phyloP scores from a whole-genome alignment of 164 flowering plant species.

The Stephania cephalantha region DNA sequence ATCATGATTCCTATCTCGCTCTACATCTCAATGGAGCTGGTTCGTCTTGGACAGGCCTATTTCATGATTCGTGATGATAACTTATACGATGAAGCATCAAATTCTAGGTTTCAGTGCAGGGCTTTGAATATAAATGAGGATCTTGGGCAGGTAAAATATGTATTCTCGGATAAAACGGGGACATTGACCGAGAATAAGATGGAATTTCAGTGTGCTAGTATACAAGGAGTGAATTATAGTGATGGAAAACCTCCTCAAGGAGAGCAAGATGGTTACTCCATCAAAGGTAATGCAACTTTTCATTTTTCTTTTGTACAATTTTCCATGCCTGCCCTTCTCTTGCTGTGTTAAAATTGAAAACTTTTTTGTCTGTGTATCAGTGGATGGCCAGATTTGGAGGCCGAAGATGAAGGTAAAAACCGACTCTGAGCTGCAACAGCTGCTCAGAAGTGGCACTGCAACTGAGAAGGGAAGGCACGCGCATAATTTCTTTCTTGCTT shows the following conservation, averaged over 20 bases:
- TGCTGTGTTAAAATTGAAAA: background rate
- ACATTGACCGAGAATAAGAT: constrained; percentile 98
- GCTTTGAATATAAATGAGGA: constrained; percentile 98
- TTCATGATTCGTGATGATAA: constrained; percentile 74
- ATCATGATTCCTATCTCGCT: constrained; percentile 95
- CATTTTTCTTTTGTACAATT: background rate
- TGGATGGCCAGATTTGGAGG: constrained; percentile 50
- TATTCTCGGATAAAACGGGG: constrained; percentile 97
- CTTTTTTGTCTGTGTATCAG: constrained; percentile 28
- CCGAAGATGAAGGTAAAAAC: constrained; percentile 80
- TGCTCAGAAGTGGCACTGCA: constrained; percentile 36
- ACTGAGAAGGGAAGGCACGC: constrained; percentile 44
- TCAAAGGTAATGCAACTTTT: constrained; percentile 41
- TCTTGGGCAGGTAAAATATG: constrained; percentile 87
- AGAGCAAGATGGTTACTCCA: constrained; percentile 35
- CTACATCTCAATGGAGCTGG: constrained; percentile 98
- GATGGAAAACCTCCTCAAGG: constrained; percentile 23
- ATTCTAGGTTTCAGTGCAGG: constrained; percentile 88
- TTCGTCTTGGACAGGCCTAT: constrained; percentile 93
- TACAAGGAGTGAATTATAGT: constrained; percentile 70
- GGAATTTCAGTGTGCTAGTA: constrained; percentile 94
- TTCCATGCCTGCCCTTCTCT: background rate
- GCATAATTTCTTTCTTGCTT: constrained; percentile 74
- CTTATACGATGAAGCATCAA: constrained; percentile 65
- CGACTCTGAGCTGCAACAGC: constrained; percentile 47